These are phyloP conservation scores for Eucalyptus regnans DNA, from an alignment of 345 rosid species.

Conservation along the genomic window DNA sequence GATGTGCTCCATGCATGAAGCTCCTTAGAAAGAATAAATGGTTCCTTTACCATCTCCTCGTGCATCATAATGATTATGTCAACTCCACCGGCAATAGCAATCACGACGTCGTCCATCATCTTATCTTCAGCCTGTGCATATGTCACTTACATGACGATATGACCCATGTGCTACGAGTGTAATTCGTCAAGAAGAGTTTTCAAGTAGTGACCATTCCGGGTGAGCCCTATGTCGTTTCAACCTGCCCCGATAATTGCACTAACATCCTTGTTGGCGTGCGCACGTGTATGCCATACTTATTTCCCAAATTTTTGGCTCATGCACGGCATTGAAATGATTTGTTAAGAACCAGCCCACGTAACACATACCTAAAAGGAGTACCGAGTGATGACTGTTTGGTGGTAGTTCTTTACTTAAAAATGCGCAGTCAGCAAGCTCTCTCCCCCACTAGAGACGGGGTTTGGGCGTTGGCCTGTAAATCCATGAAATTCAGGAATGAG, in stretches of 20 bases:
- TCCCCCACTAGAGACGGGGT: neutral
- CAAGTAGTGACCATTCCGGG: neutral
- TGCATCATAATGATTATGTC: neutral
- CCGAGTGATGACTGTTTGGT: neutral
- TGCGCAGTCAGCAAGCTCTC: neutral
- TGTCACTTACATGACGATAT: neutral
- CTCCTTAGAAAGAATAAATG: neutral
- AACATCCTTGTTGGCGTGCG: neutral
- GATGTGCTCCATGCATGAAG: neutral
- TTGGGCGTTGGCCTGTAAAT: neutral
- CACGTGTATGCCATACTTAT: neutral
- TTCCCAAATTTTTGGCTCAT: neutral
- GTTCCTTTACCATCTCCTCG: neutral
- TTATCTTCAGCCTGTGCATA: neutral
- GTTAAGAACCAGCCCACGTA: neutral
- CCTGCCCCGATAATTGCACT: neutral
- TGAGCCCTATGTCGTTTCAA: neutral
- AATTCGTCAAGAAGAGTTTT: neutral
- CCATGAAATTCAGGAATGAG: neutral
- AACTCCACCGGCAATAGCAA: neutral
- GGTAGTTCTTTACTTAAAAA: neutral
- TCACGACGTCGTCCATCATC: neutral
- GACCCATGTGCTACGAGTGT: neutral
- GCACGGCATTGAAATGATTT: neutral
- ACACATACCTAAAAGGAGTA: neutral